phyloP scores from a whole-genome alignment of 495 filamentous ascomycete genomes.

The Penicillium canescens region DNA sequence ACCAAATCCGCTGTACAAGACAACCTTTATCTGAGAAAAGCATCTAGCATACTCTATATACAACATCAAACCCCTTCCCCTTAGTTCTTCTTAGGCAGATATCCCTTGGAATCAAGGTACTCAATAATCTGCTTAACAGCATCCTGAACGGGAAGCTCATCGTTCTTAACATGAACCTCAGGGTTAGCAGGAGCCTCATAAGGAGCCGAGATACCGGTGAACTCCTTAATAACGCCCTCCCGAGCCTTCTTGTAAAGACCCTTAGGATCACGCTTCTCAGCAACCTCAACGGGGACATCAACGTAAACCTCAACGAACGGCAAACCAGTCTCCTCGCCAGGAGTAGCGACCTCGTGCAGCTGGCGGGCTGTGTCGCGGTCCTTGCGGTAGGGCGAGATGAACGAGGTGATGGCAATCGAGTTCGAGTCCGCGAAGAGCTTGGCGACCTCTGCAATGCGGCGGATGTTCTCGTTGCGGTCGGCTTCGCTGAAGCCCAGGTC shows the following conservation, averaged over 20 bases:
- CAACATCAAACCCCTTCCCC: not conserved
- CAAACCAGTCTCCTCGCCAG: constrained; percentile 55
- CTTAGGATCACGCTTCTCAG: constrained; percentile 96
- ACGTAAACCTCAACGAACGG: constrained; percentile 93
- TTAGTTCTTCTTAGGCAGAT: constrained; percentile 55
- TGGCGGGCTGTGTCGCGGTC: constrained; percentile 81
- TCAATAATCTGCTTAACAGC: constrained; percentile 79
- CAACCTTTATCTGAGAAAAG: constrained; percentile 5
- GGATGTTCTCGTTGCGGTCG: constrained; percentile 96
- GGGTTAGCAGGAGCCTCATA: constrained; percentile 88
- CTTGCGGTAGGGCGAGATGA: constrained; percentile 91
- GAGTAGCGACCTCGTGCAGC: constrained; percentile 63
- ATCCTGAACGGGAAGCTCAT: constrained; percentile 77
- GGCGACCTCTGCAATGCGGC: constrained; percentile 92
- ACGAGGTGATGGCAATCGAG: constrained; percentile 86
- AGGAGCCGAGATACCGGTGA: constrained; percentile 88
- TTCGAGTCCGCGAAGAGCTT: constrained; percentile 93
- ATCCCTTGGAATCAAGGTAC: constrained; percentile 68
- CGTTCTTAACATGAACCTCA: constrained; percentile 81
- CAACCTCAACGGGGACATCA: constrained; percentile 82
- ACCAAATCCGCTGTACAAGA: constrained; percentile 15
- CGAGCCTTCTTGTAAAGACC: constrained; percentile 96
- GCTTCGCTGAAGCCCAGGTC: constrained; percentile 92
- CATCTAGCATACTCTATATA: constrained; percentile 3
- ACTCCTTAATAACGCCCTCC: constrained; percentile 91